These are phyloP conservation scores for Claviceps fusiformis DNA, from an alignment of 2,329 filamentous ascomycete genomes.

Conservation along the genomic window DNA sequence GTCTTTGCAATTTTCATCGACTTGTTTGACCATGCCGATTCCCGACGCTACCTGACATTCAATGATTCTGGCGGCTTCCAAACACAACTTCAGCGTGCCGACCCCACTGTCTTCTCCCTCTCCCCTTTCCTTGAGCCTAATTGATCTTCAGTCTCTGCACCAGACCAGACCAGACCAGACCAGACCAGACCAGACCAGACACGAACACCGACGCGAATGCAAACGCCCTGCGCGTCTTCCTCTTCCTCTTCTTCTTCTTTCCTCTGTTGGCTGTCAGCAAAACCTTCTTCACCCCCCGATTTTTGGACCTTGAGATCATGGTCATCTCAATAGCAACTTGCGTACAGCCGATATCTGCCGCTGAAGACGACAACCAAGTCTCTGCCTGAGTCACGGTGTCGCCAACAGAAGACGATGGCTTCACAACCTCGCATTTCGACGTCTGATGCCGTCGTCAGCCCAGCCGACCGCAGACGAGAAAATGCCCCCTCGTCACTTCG, in stretches of 20 bases:
- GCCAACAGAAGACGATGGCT: slow-evolving; percentile 5
- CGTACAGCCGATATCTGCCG: not conserved
- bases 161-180: not conserved
- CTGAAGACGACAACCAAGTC: not conserved
- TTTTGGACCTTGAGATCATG: slow-evolving; percentile 5
- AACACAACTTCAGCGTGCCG: not conserved
- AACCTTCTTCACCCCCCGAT: not conserved
- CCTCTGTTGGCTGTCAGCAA: not conserved
- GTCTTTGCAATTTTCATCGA: not conserved
- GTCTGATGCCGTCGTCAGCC: slow-evolving; percentile 12
- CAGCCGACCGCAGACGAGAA: slow-evolving; percentile 11
- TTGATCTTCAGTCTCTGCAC: not conserved
- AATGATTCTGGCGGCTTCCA: not conserved
- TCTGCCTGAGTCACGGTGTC: slow-evolving; percentile 1
- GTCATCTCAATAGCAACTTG: slow-evolving; percentile 1
- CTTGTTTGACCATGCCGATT: not conserved
- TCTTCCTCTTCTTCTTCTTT: no score
- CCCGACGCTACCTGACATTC: not conserved
- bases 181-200: not conserved
- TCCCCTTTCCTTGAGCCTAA: not conserved
- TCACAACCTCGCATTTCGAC: slow-evolving; percentile 2
- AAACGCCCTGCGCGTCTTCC: not conserved
- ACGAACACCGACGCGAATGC: not conserved
- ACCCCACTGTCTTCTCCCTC: not conserved
- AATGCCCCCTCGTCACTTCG: slow-evolving; percentile 24